phyloP scores from a whole-genome alignment of 164 flowering plant species.

The Paratinospora sagittata region DNA sequence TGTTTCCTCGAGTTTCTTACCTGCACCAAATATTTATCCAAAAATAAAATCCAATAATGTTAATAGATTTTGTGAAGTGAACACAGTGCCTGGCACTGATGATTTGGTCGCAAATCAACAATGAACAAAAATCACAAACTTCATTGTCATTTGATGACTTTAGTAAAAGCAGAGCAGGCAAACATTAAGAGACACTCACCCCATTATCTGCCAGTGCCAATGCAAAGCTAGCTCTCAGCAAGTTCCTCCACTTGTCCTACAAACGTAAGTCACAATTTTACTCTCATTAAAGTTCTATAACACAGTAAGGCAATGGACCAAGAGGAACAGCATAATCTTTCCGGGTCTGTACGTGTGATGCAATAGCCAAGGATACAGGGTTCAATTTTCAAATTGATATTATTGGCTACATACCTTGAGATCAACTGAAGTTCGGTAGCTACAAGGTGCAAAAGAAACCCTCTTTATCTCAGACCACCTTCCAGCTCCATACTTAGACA shows the following conservation, averaged over 20 bases:
- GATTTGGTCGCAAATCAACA: not conserved
- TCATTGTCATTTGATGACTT: not conserved
- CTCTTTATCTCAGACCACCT: conserved; percentile 97
- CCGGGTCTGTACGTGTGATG: no score
- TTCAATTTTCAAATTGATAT: not conserved
- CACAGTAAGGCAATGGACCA: not conserved
- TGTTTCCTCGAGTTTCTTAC: conserved; percentile 49
- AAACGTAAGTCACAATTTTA: conserved; percentile 3
- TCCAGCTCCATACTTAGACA: conserved; percentile 85
- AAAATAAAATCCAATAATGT: not conserved
- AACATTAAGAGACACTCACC: conserved; percentile 37
- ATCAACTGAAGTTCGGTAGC: conserved; percentile 92
- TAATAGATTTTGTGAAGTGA: no score
- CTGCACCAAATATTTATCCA: conserved; percentile 24
- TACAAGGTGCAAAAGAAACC: conserved; percentile 69
- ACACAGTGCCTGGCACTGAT: not conserved
- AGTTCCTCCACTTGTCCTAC: conserved; percentile 98
- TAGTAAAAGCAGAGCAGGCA: not conserved
- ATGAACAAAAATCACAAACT: no score
- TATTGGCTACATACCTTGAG: conserved; percentile 35
- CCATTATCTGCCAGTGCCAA: conserved; percentile 47
- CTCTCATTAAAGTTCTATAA: not conserved
- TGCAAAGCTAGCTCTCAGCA: conserved; percentile 84
- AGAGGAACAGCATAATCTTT: not conserved
- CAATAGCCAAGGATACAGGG: not conserved